phyloP scores from a whole-genome alignment of 2,329 filamentous ascomycete genomes.

The Blumeriella jaapii region DNA sequence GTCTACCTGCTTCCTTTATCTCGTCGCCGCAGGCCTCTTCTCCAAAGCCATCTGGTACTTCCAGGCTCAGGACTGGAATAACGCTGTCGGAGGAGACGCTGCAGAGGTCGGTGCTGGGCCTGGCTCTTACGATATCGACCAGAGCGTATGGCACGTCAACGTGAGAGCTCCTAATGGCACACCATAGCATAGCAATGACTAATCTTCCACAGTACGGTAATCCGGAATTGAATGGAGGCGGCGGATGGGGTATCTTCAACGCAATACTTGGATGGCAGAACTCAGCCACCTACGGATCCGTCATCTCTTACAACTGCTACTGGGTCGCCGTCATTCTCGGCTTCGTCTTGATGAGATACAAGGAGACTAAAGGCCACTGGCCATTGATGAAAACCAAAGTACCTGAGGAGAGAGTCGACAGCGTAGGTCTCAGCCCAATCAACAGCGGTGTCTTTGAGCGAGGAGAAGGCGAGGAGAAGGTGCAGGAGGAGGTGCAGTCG shows the following conservation, averaged over 20 bases:
- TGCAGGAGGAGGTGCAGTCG: slow-evolving; percentile 3
- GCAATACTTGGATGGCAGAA: slow-evolving; percentile 80
- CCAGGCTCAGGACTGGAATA: slow-evolving; percentile 54
- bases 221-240: slow-evolving; percentile 57
- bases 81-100: slow-evolving; percentile 38
- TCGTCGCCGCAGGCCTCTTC: slow-evolving; percentile 74
- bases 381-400: slow-evolving; percentile 26
- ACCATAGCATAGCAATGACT: slow-evolving; percentile 2
- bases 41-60: slow-evolving; percentile 67
- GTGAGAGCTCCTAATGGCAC: slow-evolving; percentile 37
- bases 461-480: slow-evolving; percentile 7
- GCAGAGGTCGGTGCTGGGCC: slow-evolving; percentile 53
- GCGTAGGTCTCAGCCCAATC: background rate
- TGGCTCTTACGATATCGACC: slow-evolving; percentile 67
- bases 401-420: background rate
- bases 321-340: slow-evolving; percentile 62
- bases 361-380: slow-evolving; percentile 44
- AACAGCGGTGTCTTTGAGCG: slow-evolving; percentile 6
- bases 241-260: slow-evolving; percentile 82
- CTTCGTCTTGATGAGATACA: slow-evolving; percentile 54
- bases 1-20: slow-evolving; percentile 74
- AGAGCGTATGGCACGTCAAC: slow-evolving; percentile 76
- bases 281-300: slow-evolving; percentile 76
- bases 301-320: slow-evolving; percentile 80
- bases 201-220: slow-evolving; percentile 57